Evolutionary conservation across 345 rosid genomes (phyloP), one percentile per base, ranked within the genome.

Genomic region (Citrus cavaleriei): DNA sequence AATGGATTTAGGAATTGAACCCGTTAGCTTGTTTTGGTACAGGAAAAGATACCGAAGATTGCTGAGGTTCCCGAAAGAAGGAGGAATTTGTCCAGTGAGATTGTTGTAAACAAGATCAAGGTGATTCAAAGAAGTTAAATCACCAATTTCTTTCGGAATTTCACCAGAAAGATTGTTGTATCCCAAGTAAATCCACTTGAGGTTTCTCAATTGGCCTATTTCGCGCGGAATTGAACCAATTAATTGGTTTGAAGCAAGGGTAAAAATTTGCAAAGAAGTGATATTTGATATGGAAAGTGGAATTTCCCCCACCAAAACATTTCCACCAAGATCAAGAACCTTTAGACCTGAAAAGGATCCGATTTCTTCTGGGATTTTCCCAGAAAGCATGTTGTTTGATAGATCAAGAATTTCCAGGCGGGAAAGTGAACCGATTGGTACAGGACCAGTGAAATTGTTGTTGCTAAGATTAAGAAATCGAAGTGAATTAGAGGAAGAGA

Each of bases 51-150:
- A 88, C 64, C 81, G 81, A 74, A 95, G 94, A 67, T 88, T 28
- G 59, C 74, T 74, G 16, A 95, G 91, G 82, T 88, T 84, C 24
- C 95, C 94, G 0, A 95, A 49, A 40, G 90, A 49, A 46, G 90
- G 8, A 46, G 98, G 97, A 68, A 95, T 95, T 16, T 79, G 68
- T 32, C 98, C 97, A 0, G 89, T 86, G 83, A 95, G 89, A 78
- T 92, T 95, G 85, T 95, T 95, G 83, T 93, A 93, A 70, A 95
- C 98, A 74, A 95, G 89, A 79, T 95, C 97, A 78, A 95, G 95
- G 72, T 93, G 98, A 78, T 79, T 84, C 28, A 95, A 79, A 57
- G 81, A 82, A 37, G 89, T 71, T 74, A 95, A 79, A 3, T 77
- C 77, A 19, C 98, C 94, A 2, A 95, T 77, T 82, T 88, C 90